Base-by-base conservation (phyloP, 495 filamentous ascomycete genomes). In the Aspergillus mulundensis region DNA sequence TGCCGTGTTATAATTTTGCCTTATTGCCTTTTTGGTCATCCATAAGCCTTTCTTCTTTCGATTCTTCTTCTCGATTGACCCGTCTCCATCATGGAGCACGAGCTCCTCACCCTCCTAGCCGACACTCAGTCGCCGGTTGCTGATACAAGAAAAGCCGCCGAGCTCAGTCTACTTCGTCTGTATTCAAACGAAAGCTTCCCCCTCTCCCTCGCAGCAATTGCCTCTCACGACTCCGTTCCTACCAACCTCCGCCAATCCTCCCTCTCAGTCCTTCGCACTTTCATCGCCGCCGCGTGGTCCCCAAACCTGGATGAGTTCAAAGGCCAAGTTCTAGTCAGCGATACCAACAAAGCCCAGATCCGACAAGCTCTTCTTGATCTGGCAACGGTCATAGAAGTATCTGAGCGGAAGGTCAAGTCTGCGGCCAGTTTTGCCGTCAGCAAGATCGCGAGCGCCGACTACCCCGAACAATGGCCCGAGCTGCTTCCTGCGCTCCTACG, bases 371-470 rank as follows among this genome's bases (percentile, higher is more conserved):
- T 97, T 40, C 77, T 98, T 16, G 80, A 88, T 30, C 77, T 97
- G 24, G 88, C 88, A 34, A 87, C 91, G n/a, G 82, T 80, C 53
- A 76, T 74, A 7, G 84, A 88, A 47, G 84, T 66, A 0, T 56
- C 86, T 5, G 87, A 95, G 64, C 81, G 90, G 60, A 95, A 91
- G 69, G 82, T 97, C 57, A 90, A 93, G 70, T 80, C 82, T 20
- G 86, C 87, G 6, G 89, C 94, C 23, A 93, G 93, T 67, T 88
- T 86, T 64, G 89, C 88, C n/a, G 90, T 97, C 50, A 91, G 89
- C 77, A 97, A 97, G 75, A 95, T 98, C 59, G 94, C 95, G 50
- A 87, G 84, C 54, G 82, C 84, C 63, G 94, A 98, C 74, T 98
- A 93, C 66, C 94, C 94, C 18, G 89, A 96, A 44, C 81, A 91